Base-by-base conservation (phyloP, 2,329 filamentous ascomycete species). In the Colletotrichum zoysiae region DNA sequence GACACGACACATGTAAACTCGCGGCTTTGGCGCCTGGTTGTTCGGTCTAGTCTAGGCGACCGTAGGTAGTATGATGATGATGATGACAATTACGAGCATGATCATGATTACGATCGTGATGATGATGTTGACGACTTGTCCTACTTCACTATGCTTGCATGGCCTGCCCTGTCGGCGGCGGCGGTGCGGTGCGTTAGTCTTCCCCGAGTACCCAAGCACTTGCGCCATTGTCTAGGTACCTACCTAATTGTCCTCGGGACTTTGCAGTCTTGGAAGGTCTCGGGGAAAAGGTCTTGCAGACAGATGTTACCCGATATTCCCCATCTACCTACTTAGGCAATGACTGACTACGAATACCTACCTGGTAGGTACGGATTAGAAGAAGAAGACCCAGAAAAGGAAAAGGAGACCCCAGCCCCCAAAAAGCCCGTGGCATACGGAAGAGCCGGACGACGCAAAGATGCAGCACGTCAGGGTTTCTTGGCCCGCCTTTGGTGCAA, bases 381-480 rank as follows among this genome's bases (percentile, higher is more conserved):
- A 42, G 14, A 16, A 18, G 40, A 42, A 18, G 40, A 16, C 14
- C 4, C 2, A 18, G 40, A 42, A 42, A 18, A 42, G 12, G 40
- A 40, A 40, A 12, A 16, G 40, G 14, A 42, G 18, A 16, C 16
- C 42, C 42, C 42, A 44, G 42, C 42, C 42, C 42, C 42, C 42
- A 18, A 44, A 42, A 44, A 8, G 6, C 6, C 4, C 42, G 58
- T 69, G 58, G 64, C 50, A 55, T 48, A 46, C 69, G 69, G 69
- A 71, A 46, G 59, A 60, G 69, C 65, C 69, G 69, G 69, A 67
- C 33, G 58, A 62, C 40, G 58, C 23, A 51, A 38, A 55, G 46
- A 71, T 63, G 68, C 68, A 71, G 65, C 59, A 63, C 53, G 69
- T 71, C 65, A 71, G 67, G 69, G 59, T 69, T 71, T 46, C 55